These are phyloP conservation scores for Lasiosphaeris hirsuta DNA, from an alignment of 495 filamentous ascomycete species.

Conservation along the genomic window DNA sequence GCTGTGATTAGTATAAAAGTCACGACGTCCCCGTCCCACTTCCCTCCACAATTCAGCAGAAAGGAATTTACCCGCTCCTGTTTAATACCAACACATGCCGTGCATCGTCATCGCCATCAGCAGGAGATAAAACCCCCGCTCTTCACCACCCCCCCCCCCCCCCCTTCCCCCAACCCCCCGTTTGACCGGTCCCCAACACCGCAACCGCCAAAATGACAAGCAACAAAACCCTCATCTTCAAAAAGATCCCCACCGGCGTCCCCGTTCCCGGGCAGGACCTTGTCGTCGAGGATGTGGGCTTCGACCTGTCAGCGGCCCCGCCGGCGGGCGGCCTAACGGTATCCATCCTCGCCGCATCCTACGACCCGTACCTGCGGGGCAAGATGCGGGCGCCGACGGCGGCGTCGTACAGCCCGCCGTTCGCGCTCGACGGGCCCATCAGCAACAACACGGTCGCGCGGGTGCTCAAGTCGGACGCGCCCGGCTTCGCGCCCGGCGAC, in stretches of 20 bases:
- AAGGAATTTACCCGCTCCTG: too few species aligned
- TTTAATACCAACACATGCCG: too few species aligned
- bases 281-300: conserved; percentile 58
- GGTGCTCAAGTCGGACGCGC: conserved; percentile 60
- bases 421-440: conserved; percentile 54
- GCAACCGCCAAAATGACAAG: conserved; percentile 15
- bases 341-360: conserved; percentile 47
- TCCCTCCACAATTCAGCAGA: too few species aligned
- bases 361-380: conserved; percentile 58
- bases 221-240: conserved; percentile 85
- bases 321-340: conserved; percentile 1
- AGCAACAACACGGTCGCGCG: conserved; percentile 53
- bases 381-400: conserved; percentile 73
- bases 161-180: too few species aligned
- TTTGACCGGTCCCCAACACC: background rate
- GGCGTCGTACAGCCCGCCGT: conserved; percentile 63
- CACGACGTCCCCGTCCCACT: too few species aligned
- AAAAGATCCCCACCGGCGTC: conserved; percentile 61
- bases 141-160: too few species aligned
- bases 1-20: too few species aligned
- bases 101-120: too few species aligned
- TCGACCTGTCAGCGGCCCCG: conserved; percentile 55
- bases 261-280: conserved; percentile 74
- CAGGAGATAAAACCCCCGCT: too few species aligned
- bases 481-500: conserved; percentile 63